Base-by-base conservation (phyloP, 2,329 filamentous ascomycete species). In the Arachnopeziza araneosa region DNA sequence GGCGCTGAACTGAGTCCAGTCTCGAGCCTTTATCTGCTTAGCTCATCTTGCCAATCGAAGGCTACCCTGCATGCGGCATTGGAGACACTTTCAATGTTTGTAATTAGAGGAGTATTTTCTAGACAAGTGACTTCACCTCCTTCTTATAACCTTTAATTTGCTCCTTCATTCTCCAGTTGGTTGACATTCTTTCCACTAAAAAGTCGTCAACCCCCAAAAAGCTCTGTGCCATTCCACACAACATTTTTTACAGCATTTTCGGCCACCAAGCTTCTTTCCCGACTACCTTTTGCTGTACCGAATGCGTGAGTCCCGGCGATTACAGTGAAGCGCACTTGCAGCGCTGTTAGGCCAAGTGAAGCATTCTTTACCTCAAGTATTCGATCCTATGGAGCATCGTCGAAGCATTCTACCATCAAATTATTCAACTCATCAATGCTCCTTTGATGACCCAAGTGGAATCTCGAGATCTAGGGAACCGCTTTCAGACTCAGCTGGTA, bases 161-260 rank as follows among this genome's bases (percentile, higher is more conserved):
- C 67, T 69, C 66, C 61, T 68, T 63, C 69, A 71, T 72, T 72
- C 68, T 70, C 66, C 58, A 65, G 62, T 59, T 62, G 64, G 62
- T 66, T 67, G 62, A 62, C 69, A 71, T 71, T 71, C 68, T 61
- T 60, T 67, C 60, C 60, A 56, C 60, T 60, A 6, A 8, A 44
- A 44, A 17, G 12, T 44, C 36, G 36, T 44, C 36, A 19, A 44
- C 36, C 10, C 36, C 36, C 36, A 14, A 44, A 44, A 60, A 59
- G 36, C 55, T 58, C 62, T 54, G 62, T 67, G 59, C 64, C 69
- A 72, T 71, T 71, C 69, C 69, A 69, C 62, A 58, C 65, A 67
- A 66, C 68, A 71, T 71, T 70, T 71, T 60, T 71, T 63, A 66
- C 58, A 60, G 49, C 68, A 70, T 70, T 69, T 67, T 66, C 68